Evolutionary conservation across 768 basidiomycete genomes (phyloP).

Genomic region (Scleroderma bovista): DNA sequence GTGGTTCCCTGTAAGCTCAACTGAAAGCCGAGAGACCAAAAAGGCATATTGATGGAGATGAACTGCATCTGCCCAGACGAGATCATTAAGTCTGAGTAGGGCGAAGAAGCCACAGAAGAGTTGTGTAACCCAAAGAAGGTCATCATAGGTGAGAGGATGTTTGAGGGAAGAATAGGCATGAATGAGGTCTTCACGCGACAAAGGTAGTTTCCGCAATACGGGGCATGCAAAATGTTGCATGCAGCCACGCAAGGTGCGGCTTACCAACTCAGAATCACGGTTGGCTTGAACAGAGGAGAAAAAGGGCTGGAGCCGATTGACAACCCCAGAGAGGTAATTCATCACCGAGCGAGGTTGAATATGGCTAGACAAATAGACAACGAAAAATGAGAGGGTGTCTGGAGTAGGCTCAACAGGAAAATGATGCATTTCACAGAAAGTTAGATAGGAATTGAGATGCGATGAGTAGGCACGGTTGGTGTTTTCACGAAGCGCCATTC

Average conservation of each 20-base stretch:
- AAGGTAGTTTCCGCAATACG: slow-evolving; percentile 12
- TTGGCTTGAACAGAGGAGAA: slow-evolving; percentile 25
- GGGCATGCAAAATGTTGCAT: slow-evolving; percentile 13
- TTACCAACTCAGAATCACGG: slow-evolving; percentile 17
- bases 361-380: no score
- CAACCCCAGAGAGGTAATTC: slow-evolving; percentile 36
- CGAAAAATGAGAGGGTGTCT: slow-evolving; percentile 33
- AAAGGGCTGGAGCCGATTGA: slow-evolving; percentile 19
- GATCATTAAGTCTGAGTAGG: slow-evolving; percentile 24
- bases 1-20: slow-evolving; percentile 22
- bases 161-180: slow-evolving; percentile 13
- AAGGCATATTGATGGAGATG: slow-evolving; percentile 15
- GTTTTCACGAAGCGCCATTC: slow-evolving; percentile 21
- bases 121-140: slow-evolving; percentile 26
- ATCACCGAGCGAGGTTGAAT: slow-evolving; percentile 33
- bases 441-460: slow-evolving; percentile 33
- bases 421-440: slow-evolving; percentile 28
- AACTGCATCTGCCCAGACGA: no score
- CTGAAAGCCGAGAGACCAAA: background rate
- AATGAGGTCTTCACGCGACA: slow-evolving; percentile 14
- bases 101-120: slow-evolving; percentile 20
- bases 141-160: slow-evolving; percentile 22
- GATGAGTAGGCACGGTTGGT: slow-evolving; percentile 27
- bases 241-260: slow-evolving; percentile 27
- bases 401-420: slow-evolving; percentile 32